phyloP scores from a whole-genome alignment of 768 basidiomycete genomes.

The Clitopilus hobsonii region DNA sequence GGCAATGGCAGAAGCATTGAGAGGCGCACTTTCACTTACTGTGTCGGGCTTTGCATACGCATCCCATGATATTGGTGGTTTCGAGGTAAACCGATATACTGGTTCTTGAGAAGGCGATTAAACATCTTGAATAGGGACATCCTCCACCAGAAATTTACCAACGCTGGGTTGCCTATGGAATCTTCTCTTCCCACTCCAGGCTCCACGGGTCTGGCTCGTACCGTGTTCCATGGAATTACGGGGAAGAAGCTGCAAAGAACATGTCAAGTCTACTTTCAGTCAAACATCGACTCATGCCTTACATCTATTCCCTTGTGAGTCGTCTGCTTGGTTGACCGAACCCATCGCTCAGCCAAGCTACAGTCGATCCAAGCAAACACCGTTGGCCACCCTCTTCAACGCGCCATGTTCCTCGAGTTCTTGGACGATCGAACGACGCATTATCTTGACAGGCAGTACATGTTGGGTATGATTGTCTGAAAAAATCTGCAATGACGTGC shows the following conservation, averaged over 20 bases:
- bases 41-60: conserved; percentile 68
- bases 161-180: conserved; percentile 73
- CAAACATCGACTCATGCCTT: conserved; percentile 74
- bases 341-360: background rate
- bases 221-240: conserved; percentile 75
- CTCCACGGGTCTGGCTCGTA: conserved; percentile 72
- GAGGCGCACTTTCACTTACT: conserved; percentile 63
- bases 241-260: conserved; percentile 60
- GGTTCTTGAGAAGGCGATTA: background rate
- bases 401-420: conserved; percentile 69
- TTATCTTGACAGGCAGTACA: conserved; percentile 55
- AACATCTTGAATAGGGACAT: conserved; percentile 38
- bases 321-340: background rate
- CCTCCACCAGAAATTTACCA: conserved; percentile 67
- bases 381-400: conserved; percentile 52
- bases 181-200: conserved; percentile 74
- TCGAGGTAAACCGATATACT: conserved; percentile 40
- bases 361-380: conserved; percentile 49
- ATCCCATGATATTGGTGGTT: conserved; percentile 76
- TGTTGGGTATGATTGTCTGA: conserved; percentile 27
- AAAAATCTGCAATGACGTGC: conserved; percentile 2
- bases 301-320: conserved; percentile 53
- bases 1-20: conserved; percentile 72
- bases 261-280: conserved; percentile 59
- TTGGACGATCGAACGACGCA: conserved; percentile 55